A percentile compares a stretch with the other conserved stretches of the same genome.
phyloP scores from a whole-genome alignment of 2,329 filamentous ascomycete genomes.

The Aureobasidium namibiae region DNA sequence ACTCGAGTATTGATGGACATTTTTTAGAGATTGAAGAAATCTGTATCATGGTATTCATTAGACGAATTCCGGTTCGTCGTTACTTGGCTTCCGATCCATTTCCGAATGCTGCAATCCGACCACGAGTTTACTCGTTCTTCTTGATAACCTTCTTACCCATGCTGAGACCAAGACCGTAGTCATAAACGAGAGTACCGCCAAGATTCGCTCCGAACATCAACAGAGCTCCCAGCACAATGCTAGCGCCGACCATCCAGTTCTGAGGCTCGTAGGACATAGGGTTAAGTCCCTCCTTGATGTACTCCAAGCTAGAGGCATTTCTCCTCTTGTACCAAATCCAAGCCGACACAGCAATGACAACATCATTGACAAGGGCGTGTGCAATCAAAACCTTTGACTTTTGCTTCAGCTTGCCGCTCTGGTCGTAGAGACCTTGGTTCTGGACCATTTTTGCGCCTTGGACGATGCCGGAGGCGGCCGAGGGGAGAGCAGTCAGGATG shows the following conservation, averaged over 20 bases:
- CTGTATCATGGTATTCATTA: conserved; percentile 5
- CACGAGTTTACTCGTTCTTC: conserved; percentile 1
- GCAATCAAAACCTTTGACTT: conserved; percentile 35
- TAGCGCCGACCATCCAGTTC: conserved; percentile 30
- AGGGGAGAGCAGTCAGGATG: conserved; percentile 26
- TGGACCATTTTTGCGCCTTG: conserved; percentile 35
- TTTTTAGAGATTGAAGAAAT: background rate
- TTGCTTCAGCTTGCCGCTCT: conserved; percentile 28
- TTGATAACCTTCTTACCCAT: conserved; percentile 23
- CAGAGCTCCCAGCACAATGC: conserved; percentile 27
- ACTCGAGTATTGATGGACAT: background rate
- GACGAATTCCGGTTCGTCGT: background rate
- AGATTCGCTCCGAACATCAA: conserved; percentile 35
- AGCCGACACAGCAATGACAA: conserved; percentile 30
- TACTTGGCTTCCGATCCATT: background rate
- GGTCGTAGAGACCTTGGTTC: conserved; percentile 34
- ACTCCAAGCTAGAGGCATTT: conserved; percentile 18
- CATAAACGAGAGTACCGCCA: conserved; percentile 37
- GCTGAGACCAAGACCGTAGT: conserved; percentile 37
- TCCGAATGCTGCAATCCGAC: background rate
- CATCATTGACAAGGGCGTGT: conserved; percentile 37
- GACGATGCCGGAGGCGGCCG: conserved; percentile 25
- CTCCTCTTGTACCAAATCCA: conserved; percentile 39
- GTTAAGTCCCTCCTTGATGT: conserved; percentile 20
- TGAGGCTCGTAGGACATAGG: conserved; percentile 28